A percentile compares a stretch with the other conserved stretches of the same genome.
These are phyloP conservation scores for Daldinia caldariorum DNA, from an alignment of 495 filamentous ascomycete genomes.

Conservation along the genomic window DNA sequence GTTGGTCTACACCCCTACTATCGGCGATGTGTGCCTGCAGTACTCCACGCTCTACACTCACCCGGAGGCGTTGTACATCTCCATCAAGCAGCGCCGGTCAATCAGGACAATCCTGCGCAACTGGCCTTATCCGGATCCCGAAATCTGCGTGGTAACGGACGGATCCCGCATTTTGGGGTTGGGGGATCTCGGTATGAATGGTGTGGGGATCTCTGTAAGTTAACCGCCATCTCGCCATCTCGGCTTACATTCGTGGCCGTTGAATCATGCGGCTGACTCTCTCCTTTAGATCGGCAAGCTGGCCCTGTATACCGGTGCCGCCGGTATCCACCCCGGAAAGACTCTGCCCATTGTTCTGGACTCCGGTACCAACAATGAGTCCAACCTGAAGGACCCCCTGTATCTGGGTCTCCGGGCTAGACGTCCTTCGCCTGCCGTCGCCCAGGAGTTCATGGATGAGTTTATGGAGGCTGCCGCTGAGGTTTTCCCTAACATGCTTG, in stretches of 20 bases:
- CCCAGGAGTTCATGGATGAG: conserved; percentile 95
- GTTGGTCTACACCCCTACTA: conserved; percentile 95
- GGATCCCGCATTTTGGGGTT: conserved; percentile 95
- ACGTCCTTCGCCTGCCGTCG: conserved; percentile 81
- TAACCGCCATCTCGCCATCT: conserved; percentile 16
- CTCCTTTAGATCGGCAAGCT: conserved; percentile 76
- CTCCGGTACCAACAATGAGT: conserved; percentile 89
- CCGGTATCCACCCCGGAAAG: conserved; percentile 90
- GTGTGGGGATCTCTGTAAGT: conserved; percentile 96
- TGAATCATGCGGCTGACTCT: conserved; percentile 31
- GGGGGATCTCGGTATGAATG: conserved; percentile 95
- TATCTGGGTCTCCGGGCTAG: conserved; percentile 90
- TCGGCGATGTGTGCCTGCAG: conserved; percentile 94
- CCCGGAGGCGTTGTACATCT: conserved; percentile 93
- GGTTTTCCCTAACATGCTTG: conserved; percentile 89
- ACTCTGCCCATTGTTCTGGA: conserved; percentile 94
- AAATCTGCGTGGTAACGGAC: conserved; percentile 97
- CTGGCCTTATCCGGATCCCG: conserved; percentile 86
- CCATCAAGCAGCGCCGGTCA: conserved; percentile 86
- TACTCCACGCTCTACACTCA: conserved; percentile 97
- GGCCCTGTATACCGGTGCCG: conserved; percentile 93
- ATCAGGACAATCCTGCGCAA: conserved; percentile 85
- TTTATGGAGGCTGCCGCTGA: conserved; percentile 92
- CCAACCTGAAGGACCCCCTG: conserved; percentile 86
- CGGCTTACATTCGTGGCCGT: conserved; percentile 25